Conservation (phyloP, 2,329 filamentous ascomycete genomes). For the Thielaviopsis euricoi region DNA sequence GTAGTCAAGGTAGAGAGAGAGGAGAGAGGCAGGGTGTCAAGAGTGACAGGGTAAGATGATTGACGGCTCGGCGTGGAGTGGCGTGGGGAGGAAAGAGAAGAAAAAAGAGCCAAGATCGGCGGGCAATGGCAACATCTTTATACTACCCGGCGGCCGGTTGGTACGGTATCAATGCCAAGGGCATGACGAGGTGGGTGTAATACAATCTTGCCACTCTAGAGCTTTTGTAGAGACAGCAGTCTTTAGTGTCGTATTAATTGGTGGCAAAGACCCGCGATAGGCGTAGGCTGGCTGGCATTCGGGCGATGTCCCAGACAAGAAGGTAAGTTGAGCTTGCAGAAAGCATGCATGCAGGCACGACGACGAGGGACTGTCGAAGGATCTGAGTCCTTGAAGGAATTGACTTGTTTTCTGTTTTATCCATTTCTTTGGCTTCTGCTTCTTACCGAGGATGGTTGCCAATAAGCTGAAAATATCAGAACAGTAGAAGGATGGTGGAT, state of each 20-base stretch:
- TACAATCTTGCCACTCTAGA: background rate
- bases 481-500: too few species aligned
- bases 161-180: background rate
- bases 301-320: conserved; percentile 2
- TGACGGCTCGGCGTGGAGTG: background rate
- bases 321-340: background rate
- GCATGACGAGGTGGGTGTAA: too few species aligned
- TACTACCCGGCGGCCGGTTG: background rate
- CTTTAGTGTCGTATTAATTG: too few species aligned
- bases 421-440: too few species aligned
- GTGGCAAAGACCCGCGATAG: too few species aligned
- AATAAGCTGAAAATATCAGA: too few species aligned
- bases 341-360: background rate
- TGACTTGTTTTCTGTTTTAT: too few species aligned
- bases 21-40: background rate
- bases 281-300: background rate
- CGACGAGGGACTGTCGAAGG: background rate
- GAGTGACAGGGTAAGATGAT: background rate
- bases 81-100: background rate
- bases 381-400: too few species aligned
- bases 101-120: background rate
- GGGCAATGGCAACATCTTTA: background rate
- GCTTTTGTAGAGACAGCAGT: background rate
- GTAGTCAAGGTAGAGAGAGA: background rate
- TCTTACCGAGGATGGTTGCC: too few species aligned